Base-by-base conservation (phyloP, 2,329 filamentous ascomycete species). In the Cordyceps militaris region DNA sequence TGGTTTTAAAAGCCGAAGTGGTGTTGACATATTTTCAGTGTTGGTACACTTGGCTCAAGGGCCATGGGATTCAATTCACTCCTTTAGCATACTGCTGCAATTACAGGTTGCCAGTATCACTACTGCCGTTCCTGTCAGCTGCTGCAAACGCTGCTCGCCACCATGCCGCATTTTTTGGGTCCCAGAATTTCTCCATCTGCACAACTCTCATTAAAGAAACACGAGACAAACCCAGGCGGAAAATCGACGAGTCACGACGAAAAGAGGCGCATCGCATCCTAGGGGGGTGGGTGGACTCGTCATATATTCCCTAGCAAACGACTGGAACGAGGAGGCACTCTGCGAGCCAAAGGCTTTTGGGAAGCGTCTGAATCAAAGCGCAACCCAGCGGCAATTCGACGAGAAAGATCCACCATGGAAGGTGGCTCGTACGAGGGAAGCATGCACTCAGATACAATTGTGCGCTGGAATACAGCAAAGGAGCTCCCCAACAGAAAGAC, bases 261-360 rank as follows among this genome's bases (percentile, higher is more conserved):
- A 19, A 43, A 51, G 36, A 58, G 47, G 50, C 63, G 50, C 8
- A 50, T 56, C 9, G 24, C 58, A 21, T 75, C 75, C 5, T 60
- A 77, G 19, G 62, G n/a, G n/a, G n/a, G 70, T 16, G 67, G 67
- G 50, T 76, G 78, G 64, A 65, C 81, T 52, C 74, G 66, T 57
- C 76, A 67, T 54, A 69, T 82, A 2, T 67, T 80, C 10, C 79
- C 80, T 0, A 78, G 74, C 60, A 72, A 75, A 58, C 76, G 74
- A 7, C 71, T 76, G 1, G 80, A 83, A 61, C 73, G 74, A 30
- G 79, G 80, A 21, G 75, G 79, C 10, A 82, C 79, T 1, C 57
- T 68, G 43, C 75, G 77, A 40, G 57, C 61, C 24, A 63, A 64
- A 5, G 66, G 68, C 1, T 69, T 65, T 51, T 69, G 65, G 68